Evolutionary conservation across 2,329 filamentous ascomycete genomes (phyloP).

Genomic region (Aspergillus viridinutans): DNA sequence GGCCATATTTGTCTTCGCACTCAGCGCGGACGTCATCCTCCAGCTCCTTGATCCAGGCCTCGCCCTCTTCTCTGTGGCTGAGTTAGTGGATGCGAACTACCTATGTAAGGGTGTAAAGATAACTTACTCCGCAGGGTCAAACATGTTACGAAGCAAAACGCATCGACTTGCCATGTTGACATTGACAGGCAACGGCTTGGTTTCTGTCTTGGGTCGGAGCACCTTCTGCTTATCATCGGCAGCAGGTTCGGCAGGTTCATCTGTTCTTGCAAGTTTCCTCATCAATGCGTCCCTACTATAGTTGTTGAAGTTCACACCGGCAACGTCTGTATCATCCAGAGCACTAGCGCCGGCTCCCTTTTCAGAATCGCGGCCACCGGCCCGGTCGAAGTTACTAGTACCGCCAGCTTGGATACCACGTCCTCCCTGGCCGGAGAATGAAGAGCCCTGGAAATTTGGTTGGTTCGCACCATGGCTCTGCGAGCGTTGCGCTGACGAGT

Average conservation of each 20-base stretch:
- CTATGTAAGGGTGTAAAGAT: not conserved
- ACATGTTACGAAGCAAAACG: conserved; percentile 93
- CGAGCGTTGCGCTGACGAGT: conserved; percentile 92
- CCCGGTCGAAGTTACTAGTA: conserved; percentile 76
- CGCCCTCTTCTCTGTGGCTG: conserved; percentile 69
- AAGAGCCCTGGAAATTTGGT: conserved; percentile 77
- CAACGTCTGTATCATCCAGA: conserved; percentile 94
- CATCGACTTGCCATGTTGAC: conserved; percentile 92
- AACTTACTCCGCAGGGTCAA: conserved; percentile 83
- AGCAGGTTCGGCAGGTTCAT: conserved; percentile 63
- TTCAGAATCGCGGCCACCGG: conserved; percentile 81
- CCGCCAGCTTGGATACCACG: conserved; percentile 78
- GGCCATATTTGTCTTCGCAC: conserved; percentile 92
- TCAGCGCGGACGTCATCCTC: conserved; percentile 90
- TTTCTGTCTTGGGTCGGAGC: conserved; percentile 72
- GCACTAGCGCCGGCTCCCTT: conserved; percentile 88
- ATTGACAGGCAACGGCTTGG: conserved; percentile 73
- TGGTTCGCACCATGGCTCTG: conserved; percentile 66
- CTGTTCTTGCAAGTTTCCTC: conserved; percentile 94
- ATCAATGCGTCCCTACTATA: conserved; percentile 98
- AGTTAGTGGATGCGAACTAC: conserved; percentile 30
- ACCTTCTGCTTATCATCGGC: conserved; percentile 67
- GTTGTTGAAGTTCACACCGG: conserved; percentile 98
- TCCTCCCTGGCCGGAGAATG: conserved; percentile 85
- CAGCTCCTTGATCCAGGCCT: conserved; percentile 85